Evolutionary conservation across 2,329 filamentous ascomycete genomes (phyloP).

Genomic region (Colletotrichum caudatum): DNA sequence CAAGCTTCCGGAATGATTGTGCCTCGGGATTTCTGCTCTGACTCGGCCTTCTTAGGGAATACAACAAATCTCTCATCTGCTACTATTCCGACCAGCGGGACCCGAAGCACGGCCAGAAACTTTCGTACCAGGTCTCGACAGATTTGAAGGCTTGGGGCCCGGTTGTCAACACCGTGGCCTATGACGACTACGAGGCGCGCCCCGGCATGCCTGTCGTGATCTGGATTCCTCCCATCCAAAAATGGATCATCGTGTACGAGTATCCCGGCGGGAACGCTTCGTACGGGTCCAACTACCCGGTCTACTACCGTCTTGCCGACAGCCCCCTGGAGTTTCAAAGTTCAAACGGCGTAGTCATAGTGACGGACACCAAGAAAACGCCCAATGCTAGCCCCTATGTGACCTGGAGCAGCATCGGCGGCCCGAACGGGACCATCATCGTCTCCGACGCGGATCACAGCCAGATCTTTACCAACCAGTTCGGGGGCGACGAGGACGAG

Average conservation of each 20-base stretch:
- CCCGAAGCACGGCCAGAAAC: neutral
- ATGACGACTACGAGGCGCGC: neutral
- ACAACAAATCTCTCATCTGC: neutral
- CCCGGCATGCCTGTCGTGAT: neutral
- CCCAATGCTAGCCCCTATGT: neutral
- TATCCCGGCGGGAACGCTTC: neutral
- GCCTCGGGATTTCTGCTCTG: neutral
- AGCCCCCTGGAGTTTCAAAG: neutral
- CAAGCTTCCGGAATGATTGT: neutral
- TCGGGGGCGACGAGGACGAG: neutral
- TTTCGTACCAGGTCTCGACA: neutral
- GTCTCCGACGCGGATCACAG: neutral
- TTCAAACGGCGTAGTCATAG: neutral
- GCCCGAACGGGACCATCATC: neutral
- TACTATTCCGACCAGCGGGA: neutral
- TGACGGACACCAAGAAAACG: neutral
- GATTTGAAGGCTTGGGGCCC: neutral
- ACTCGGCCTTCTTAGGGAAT: neutral
- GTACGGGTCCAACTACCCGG: neutral
- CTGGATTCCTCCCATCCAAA: neutral
- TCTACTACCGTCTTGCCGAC: neutral
- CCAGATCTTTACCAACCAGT: neutral
- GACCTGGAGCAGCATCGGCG: neutral
- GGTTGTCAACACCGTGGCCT: neutral
- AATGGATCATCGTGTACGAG: neutral